A percentile compares a stretch with the other conserved stretches of the same genome.
Conservation (phyloP, 2,329 filamentous ascomycete species). For the Calonectria hongkongensis region DNA sequence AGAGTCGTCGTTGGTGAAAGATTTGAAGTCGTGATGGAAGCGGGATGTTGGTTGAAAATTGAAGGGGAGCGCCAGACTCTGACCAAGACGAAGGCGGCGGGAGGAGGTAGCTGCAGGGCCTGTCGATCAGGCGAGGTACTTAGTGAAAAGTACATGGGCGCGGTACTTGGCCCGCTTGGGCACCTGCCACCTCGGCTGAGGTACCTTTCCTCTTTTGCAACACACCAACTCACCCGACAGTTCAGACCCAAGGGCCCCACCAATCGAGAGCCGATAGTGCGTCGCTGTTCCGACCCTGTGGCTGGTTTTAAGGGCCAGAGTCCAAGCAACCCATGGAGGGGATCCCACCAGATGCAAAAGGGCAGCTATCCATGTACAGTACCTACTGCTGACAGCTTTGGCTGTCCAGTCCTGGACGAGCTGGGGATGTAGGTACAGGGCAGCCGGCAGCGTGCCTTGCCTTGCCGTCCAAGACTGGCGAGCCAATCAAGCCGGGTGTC, state of each 20-base stretch:
- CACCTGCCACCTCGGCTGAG: conserved; percentile 24
- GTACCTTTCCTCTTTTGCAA: conserved; percentile 25
- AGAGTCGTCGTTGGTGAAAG: conserved; percentile 28
- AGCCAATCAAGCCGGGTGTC: conserved; percentile 47
- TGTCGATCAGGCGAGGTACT: conserved; percentile 50
- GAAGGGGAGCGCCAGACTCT: conserved; percentile 48
- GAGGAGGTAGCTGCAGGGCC: conserved; percentile 52
- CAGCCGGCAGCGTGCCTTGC: conserved; percentile 29
- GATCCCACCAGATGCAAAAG: conserved; percentile 46
- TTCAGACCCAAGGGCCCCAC: conserved; percentile 30
- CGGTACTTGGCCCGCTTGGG: conserved; percentile 32
- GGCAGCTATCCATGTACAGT: conserved; percentile 40
- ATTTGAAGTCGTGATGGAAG: conserved; percentile 29
- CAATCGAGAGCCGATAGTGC: conserved; percentile 41
- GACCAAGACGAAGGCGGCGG: conserved; percentile 42
- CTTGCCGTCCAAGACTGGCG: conserved; percentile 15
- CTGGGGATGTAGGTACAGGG: conserved; percentile 13
- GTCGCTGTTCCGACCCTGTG: conserved; percentile 44
- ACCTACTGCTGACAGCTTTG: conserved; percentile 13
- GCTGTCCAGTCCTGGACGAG: conserved; percentile 31
- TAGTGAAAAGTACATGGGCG: conserved; percentile 34
- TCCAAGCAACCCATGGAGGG: conserved; percentile 41
- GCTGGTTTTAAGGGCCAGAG: conserved; percentile 41
- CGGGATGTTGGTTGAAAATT: conserved; percentile 33
- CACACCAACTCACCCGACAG: conserved; percentile 20